Conservation (phyloP, 2,329 filamentous ascomycete genomes). For the Pseudomassariella vexata region DNA sequence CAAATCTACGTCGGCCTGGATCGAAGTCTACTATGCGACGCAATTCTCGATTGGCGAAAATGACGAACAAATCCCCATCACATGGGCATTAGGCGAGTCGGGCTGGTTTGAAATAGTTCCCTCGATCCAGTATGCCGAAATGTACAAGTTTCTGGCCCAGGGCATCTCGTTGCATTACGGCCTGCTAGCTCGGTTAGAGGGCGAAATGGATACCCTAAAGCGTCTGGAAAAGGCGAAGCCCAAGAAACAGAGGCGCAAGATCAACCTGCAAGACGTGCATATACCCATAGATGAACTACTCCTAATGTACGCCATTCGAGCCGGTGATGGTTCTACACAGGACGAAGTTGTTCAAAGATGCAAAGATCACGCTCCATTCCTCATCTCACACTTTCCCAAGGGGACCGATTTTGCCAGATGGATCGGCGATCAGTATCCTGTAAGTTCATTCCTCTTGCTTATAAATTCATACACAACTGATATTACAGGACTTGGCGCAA, state of each 20-base stretch:
- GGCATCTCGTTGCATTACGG: constrained; percentile 60
- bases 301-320: constrained; percentile 41
- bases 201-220: constrained; percentile 23
- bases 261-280: constrained; percentile 12
- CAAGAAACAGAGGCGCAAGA: constrained; percentile 17
- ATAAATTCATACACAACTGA: constrained; percentile 4
- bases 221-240: constrained; percentile 27
- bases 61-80: constrained; percentile 43
- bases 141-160: constrained; percentile 55
- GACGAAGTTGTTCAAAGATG: constrained; percentile 43
- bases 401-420: constrained; percentile 45
- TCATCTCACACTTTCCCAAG: constrained; percentile 45
- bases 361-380: constrained; percentile 42
- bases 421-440: constrained; percentile 34
- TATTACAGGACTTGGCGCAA: constrained; percentile 10
- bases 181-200: constrained; percentile 51
- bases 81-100: constrained; percentile 60
- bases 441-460: constrained; percentile 20
- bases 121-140: constrained; percentile 46
- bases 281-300: constrained; percentile 27
- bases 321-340: constrained; percentile 46
- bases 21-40: constrained; percentile 48
- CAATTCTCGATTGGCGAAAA: constrained; percentile 49
- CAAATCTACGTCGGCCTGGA: constrained; percentile 24
- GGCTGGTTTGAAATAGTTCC: constrained; percentile 67